A percentile compares a stretch with the other conserved stretches of the same genome.
Conservation (phyloP, 2,329 filamentous ascomycete species). For the Colletotrichum liriopes region DNA sequence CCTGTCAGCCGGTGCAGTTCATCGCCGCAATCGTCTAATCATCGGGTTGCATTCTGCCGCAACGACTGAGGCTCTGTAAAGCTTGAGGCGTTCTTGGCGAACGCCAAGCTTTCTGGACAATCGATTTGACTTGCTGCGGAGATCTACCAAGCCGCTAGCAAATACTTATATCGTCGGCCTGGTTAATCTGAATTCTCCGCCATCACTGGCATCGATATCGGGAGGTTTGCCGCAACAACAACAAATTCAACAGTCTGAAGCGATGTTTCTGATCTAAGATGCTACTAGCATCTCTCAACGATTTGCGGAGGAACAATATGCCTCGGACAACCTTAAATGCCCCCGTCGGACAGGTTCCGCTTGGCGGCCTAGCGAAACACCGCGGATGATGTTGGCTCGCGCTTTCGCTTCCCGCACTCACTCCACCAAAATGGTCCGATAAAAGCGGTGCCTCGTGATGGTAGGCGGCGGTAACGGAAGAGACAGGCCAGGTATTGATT, state of each 20-base stretch:
- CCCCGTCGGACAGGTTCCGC: neutral
- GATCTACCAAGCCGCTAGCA: neutral
- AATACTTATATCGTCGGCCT: neutral
- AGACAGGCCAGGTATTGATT: neutral
- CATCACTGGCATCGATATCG: neutral
- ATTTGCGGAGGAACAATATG: slow-evolving; percentile 21
- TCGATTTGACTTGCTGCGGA: neutral
- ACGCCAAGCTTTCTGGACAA: neutral
- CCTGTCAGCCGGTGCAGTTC: slow-evolving; percentile 8
- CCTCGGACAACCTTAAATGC: slow-evolving; percentile 25
- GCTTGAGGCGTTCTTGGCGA: slow-evolving; percentile 7
- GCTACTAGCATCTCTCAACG: neutral
- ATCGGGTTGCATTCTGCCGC: slow-evolving; percentile 10
- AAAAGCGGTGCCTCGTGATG: slow-evolving; percentile 5
- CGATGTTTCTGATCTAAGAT: no score
- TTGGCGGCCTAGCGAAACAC: slow-evolving; percentile 31
- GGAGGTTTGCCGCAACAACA: neutral
- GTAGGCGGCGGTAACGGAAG: neutral
- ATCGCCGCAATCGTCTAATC: neutral
- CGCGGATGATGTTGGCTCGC: slow-evolving; percentile 32
- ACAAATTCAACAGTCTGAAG: neutral
- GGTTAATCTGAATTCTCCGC: neutral
- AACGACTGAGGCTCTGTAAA: neutral
- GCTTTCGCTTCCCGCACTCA: slow-evolving; percentile 16
- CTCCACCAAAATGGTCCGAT: slow-evolving; percentile 18